Conservation (phyloP, 805 yeast species). For the Ogataea neopini region DNA sequence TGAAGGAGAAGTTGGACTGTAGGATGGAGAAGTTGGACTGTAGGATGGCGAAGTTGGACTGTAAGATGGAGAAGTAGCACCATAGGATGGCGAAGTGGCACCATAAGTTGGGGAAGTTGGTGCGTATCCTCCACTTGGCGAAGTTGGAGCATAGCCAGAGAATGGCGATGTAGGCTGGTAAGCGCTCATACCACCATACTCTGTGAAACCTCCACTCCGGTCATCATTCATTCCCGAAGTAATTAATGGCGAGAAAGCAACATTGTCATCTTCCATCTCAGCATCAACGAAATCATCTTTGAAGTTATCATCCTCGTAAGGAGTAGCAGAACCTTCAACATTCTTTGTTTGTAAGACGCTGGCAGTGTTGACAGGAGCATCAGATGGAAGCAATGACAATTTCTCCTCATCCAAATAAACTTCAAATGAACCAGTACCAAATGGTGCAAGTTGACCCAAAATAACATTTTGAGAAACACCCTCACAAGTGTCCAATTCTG, state of each 20-base stretch:
- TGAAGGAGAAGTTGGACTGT: constrained; percentile 63
- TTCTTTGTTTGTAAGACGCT: constrained; percentile 43
- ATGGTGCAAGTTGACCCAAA: constrained; percentile 97
- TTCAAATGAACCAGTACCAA: constrained; percentile 98
- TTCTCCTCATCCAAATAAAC: constrained; percentile 91
- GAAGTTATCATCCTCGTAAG: constrained; percentile 72
- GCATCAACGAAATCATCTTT: constrained; percentile 57
- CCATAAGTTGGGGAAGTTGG: constrained; percentile 78
- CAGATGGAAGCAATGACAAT: constrained; percentile 64
- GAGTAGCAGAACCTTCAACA: constrained; percentile 86
- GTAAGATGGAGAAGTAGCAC: constrained; percentile 74
- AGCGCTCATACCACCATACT: constrained; percentile 67
- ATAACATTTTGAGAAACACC: constrained; percentile 98
- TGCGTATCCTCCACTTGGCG: constrained; percentile 57
- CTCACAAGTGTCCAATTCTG: constrained; percentile 96
- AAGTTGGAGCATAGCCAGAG: constrained; percentile 51
- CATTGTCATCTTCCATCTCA: constrained; percentile 52
- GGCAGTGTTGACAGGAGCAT: constrained; percentile 39
- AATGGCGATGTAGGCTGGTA: constrained; percentile 56
- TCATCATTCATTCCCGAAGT: constrained; percentile 83
- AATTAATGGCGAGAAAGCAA: constrained; percentile 89
- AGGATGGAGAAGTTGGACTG: constrained; percentile 67
- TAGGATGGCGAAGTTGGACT: constrained; percentile 71
- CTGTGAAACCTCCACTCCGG: constrained; percentile 80
- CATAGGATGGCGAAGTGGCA: constrained; percentile 57